Evolutionary conservation across 208 protist species (phyloP), one percentile per base, ranked within the genome.

Genomic region (Strigomonas culicis): DNA sequence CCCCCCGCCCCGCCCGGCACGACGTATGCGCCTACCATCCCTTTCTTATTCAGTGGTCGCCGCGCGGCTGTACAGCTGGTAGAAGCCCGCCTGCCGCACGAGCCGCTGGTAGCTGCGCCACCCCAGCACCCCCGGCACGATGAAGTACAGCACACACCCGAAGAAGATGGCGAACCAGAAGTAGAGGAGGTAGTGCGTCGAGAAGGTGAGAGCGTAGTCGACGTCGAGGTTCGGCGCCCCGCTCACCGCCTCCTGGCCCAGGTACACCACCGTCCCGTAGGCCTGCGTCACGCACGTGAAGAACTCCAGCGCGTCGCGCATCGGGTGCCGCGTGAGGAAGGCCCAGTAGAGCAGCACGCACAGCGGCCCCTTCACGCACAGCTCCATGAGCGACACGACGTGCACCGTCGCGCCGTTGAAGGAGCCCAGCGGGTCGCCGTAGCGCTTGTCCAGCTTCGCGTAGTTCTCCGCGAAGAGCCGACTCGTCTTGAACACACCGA

Each of bases 141-240:
- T 56, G 30, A 93, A 59, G 58, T 83, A 84, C 30, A 90, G 57
- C 27, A 73, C 62, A 46, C 76, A 83, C 60, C 77, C 79, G 36
- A 86, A 84, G 61, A 86, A 68, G 59, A 81, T 75, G 30, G 79
- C 79, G 49, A 86, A 86, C 83, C 77, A 86, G 25, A 86, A 86
- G 77, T 84, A 89, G 21, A 89, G 70, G 21, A 89, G 52, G 66
- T 79, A 73, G 51, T 84, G 60, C 6, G 53, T 55, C 1, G 70
- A 72, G 69, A 89, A 86, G 65, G 67, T 76, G 0, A 89, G 68
- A 0, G 73, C 43, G 66, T 75, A 82, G 77, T 89, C 83, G 4
- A 84, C 73, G 21, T 86, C 79, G n/a, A 93, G 66, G 76, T 87
- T 77, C 28, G 61, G 70, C 27, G 75, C 77, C 0, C 83, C 86